Percentiles rank a stretch among this genome's conserved stretches.
These are phyloP conservation scores for Cylindrotheca closterium DNA, from an alignment of 108 stramenopile species.

Conservation along the genomic window DNA sequence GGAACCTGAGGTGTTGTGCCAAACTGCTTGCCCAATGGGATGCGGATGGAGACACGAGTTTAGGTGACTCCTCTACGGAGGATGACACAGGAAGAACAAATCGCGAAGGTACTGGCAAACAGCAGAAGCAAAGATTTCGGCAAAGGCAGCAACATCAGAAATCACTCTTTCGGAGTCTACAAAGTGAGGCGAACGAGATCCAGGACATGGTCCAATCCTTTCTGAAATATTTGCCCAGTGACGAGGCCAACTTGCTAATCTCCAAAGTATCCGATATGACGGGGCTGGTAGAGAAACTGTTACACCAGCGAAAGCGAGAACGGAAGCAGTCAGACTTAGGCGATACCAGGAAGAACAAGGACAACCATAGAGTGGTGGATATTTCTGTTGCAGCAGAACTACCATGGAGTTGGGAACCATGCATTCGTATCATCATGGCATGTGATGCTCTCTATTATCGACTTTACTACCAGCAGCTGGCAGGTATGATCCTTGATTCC, in stretches of 20 bases:
- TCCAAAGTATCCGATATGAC: slow-evolving; percentile 14
- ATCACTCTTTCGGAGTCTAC: background rate
- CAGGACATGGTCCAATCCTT: background rate
- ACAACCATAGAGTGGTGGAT: background rate
- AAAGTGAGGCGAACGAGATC: background rate
- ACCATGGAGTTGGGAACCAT: slow-evolving; percentile 13
- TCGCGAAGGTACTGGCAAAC: background rate
- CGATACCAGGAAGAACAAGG: too few relatives aligned
- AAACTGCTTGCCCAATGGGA: background rate
- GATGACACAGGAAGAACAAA: slow-evolving; percentile 2
- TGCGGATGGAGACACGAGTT: too few relatives aligned
- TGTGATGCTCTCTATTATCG: slow-evolving; percentile 46
- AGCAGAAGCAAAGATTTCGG: too few relatives aligned
- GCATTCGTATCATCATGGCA: slow-evolving; percentile 34
- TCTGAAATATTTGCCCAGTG: background rate
- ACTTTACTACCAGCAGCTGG: slow-evolving; percentile 43
- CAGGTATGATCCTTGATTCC: slow-evolving; percentile 7
- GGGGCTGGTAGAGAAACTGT: background rate
- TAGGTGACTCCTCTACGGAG: too few relatives aligned
- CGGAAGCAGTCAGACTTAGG: too few relatives aligned
- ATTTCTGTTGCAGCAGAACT: background rate
- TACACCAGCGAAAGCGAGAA: too few relatives aligned
- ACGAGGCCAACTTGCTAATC: slow-evolving; percentile 6
- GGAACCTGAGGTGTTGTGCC: slow-evolving; percentile 14
- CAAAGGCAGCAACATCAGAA: too few relatives aligned